These are phyloP conservation scores for Hypomyces rosellus DNA, from an alignment of 2,329 filamentous ascomycete genomes.

Conservation along the genomic window DNA sequence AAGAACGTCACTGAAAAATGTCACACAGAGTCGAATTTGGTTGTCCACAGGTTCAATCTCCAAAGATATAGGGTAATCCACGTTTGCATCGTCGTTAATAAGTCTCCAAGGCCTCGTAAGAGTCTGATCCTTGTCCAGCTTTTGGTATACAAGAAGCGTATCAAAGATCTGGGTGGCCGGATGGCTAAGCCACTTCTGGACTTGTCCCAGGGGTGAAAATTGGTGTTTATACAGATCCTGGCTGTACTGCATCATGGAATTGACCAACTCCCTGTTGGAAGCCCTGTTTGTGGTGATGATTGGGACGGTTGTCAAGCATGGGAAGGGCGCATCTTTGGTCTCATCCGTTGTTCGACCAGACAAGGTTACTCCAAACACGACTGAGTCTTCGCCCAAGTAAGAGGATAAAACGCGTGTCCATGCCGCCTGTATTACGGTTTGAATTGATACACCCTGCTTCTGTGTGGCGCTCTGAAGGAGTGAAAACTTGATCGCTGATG, in stretches of 20 bases:
- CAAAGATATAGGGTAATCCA: conserved; percentile 75
- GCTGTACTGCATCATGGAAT: conserved; percentile 60
- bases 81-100: conserved; percentile 57
- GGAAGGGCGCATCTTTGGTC: conserved; percentile 59
- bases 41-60: conserved; percentile 59
- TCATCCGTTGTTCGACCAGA: conserved; percentile 63
- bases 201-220: conserved; percentile 61
- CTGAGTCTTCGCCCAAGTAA: conserved; percentile 67
- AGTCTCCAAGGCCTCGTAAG: conserved; percentile 48
- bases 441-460: conserved; percentile 59
- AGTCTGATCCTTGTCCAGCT: conserved; percentile 30
- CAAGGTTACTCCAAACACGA: conserved; percentile 75
- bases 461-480: conserved; percentile 52
- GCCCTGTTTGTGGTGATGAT: conserved; percentile 52
- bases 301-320: conserved; percentile 77
- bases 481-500: conserved; percentile 32
- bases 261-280: conserved; percentile 52
- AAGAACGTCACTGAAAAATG: conserved; percentile 57
- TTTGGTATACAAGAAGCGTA: conserved; percentile 79
- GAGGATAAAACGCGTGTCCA: conserved; percentile 71
- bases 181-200: conserved; percentile 66
- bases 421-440: conserved; percentile 67
- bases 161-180: conserved; percentile 68
- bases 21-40: conserved; percentile 56
- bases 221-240: conserved; percentile 61